A percentile compares a stretch with the other conserved stretches of the same genome.
Conservation (phyloP, 768 basidiomycete genomes). For the Paxillus rubicundulus region DNA sequence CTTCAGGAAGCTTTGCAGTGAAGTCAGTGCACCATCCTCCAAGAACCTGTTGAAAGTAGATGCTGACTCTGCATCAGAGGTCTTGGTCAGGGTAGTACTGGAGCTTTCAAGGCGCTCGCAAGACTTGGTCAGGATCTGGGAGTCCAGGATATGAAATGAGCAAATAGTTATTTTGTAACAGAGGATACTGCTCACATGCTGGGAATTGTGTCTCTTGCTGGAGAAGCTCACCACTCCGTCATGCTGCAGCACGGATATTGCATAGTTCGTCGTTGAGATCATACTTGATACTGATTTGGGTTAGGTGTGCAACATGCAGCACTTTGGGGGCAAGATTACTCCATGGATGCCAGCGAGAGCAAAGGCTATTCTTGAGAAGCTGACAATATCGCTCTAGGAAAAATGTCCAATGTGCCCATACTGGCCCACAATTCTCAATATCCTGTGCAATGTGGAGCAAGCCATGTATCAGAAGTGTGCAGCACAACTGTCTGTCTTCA, state of each 20-base stretch:
- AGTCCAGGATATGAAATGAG: background rate
- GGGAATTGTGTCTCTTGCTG: too few species aligned
- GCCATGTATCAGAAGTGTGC: conserved; percentile 1
- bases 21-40: background rate
- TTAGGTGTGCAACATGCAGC: background rate
- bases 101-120: background rate
- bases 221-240: too few species aligned
- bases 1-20: background rate
- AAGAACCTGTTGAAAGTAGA: background rate
- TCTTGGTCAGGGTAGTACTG: background rate
- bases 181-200: too few species aligned
- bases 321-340: background rate
- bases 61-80: too few species aligned
- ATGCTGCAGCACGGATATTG: background rate
- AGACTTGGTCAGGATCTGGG: background rate
- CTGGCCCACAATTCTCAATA: background rate
- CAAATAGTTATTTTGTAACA: too few species aligned
- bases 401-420: conserved; percentile 2
- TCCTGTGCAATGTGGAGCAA: background rate
- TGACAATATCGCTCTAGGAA: background rate
- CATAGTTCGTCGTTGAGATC: background rate
- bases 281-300: background rate
- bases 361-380: background rate
- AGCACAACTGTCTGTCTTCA: background rate
- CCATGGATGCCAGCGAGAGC: background rate